phyloP scores from a whole-genome alignment of 164 flowering plant species.

The Annona squamosa region DNA sequence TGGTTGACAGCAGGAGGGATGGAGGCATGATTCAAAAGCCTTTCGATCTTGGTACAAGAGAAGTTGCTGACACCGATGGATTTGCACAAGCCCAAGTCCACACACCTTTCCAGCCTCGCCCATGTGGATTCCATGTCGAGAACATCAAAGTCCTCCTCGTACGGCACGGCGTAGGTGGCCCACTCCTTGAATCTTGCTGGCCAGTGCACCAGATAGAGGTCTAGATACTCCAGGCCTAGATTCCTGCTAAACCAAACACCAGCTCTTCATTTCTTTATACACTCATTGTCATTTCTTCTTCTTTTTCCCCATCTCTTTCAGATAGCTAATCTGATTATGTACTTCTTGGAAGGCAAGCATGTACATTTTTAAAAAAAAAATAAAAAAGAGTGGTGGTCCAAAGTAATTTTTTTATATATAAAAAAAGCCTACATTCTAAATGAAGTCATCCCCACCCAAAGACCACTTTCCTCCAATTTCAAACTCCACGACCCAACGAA shows the following conservation, averaged over 20 bases:
- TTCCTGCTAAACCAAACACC: conserved; percentile 32
- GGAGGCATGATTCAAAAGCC: conserved; percentile 45
- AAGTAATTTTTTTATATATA: background rate
- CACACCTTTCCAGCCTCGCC: conserved; percentile 70
- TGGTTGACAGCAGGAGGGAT: conserved; percentile 66
- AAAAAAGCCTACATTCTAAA: background rate
- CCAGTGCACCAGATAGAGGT: conserved; percentile 76
- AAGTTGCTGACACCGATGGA: conserved; percentile 78
- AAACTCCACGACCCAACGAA: too few species aligned
- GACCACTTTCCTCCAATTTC: background rate
- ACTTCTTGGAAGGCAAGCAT: too few species aligned
- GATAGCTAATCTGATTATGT: background rate
- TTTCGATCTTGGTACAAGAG: conserved; percentile 47
- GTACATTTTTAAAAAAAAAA: too few species aligned
- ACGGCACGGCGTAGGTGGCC: conserved; percentile 36
- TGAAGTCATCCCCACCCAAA: background rate
- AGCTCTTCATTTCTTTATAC: background rate
- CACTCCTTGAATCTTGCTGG: conserved; percentile 61
- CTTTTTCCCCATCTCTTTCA: background rate
- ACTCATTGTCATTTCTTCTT: background rate
- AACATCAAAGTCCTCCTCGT: conserved; percentile 53
- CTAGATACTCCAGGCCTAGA: conserved; percentile 62
- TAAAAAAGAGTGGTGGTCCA: too few species aligned
- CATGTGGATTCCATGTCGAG: conserved; percentile 62
- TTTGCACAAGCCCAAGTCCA: conserved; percentile 59